These are phyloP conservation scores for Cercospora canescens DNA, from an alignment of 2,329 filamentous ascomycete species.

Conservation along the genomic window DNA sequence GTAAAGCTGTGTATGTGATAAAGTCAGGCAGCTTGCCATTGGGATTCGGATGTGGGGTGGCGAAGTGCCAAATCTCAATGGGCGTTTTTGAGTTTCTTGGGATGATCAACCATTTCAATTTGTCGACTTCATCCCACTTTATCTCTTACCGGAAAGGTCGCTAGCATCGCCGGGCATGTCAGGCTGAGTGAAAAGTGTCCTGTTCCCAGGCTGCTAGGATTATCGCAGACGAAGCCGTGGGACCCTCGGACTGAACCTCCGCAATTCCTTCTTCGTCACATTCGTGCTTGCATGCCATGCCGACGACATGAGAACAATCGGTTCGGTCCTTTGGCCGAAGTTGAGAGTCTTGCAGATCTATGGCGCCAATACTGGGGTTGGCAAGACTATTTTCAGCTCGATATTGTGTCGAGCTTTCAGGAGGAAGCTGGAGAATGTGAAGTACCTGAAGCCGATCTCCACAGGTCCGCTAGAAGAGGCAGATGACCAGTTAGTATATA, in stretches of 20 bases:
- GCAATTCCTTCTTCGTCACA: background rate
- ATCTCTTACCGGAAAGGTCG: background rate
- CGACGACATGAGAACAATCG: slow-evolving; percentile 49
- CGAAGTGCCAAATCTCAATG: background rate
- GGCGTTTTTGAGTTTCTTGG: slow-evolving; percentile 10
- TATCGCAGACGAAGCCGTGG: background rate
- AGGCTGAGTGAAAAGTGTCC: background rate
- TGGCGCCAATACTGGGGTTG: slow-evolving; percentile 81
- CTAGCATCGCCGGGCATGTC: background rate
- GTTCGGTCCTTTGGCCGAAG: slow-evolving; percentile 66
- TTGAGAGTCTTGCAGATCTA: slow-evolving; percentile 74
- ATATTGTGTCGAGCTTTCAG: slow-evolving; percentile 65
- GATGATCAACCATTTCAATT: background rate
- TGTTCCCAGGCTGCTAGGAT: background rate
- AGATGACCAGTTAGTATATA: slow-evolving; percentile 61
- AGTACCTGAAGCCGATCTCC: slow-evolving; percentile 79
- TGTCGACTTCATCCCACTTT: background rate
- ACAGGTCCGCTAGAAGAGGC: slow-evolving; percentile 70
- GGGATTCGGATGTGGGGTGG: background rate
- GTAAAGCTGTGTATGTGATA: background rate
- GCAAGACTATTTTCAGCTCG: slow-evolving; percentile 79
- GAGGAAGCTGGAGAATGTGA: slow-evolving; percentile 52
- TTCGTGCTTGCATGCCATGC: slow-evolving; percentile 7
- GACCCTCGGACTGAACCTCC: background rate
- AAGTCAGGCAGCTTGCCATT: background rate